Base-by-base conservation (phyloP, 176 grass and related monocot species). In the Tillandsia leiboldiana region DNA sequence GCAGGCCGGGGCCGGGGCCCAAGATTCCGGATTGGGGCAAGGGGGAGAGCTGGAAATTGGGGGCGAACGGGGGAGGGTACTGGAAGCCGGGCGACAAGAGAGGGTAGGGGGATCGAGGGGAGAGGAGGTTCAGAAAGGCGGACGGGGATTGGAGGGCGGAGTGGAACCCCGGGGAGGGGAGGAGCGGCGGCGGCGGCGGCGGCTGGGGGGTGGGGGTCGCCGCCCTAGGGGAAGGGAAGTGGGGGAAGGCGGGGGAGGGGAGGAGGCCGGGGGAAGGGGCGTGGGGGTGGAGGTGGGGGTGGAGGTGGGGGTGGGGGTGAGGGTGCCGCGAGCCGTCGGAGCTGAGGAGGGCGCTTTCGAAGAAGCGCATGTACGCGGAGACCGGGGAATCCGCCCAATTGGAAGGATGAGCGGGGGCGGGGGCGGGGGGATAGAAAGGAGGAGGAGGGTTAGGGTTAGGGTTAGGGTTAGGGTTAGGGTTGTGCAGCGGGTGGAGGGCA, bases 301-400 rank as follows among this genome's bases (percentile, higher is more conserved):
- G 28, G 28, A 2, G 5, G 4, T 33, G 29, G 20, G 20, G 20
- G 20, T 28, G 27, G 27, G 27, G 2, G 27, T 28, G 27, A 2
- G 27, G 3, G 3, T 42, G 33, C 33, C 33, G 33, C 4, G 33
- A 42, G 33, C 33, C 33, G 33, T 42, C 65, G 17, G 82, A 76
- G 82, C 82, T 85, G 70, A 91, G 76, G 72, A 91, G 82, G 65
- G 89, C 87, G 57, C 84, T 88, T 68, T 91, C 89, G 8, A 91
- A 79, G 76, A 85, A 80, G 33, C 89, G 89, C 89, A 91, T 91
- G 79, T 91, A 91, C n/a, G 85, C 82, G 54, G 89, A 83, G 79
- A 91, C 85, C 0, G 82, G 85, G 11, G 89, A 87, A 48, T 92
- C 89, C 1, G 85, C 63, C 89, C 89, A 91, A 15, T 70, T 22